Evolutionary conservation across 2,329 filamentous ascomycete species (phyloP).

Genomic region (Fusarium sp.): DNA sequence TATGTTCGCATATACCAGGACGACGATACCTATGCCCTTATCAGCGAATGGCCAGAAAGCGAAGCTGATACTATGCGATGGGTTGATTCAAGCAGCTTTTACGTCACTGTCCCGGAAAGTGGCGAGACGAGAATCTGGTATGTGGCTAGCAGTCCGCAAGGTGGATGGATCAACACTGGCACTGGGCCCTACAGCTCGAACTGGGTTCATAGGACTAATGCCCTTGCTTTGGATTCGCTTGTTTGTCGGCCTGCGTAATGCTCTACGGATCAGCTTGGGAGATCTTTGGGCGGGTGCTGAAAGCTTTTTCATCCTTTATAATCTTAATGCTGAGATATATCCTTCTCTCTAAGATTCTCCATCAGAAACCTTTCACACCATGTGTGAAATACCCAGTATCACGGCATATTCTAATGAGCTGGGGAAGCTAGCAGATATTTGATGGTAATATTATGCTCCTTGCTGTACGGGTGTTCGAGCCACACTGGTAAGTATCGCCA

Average conservation of each 20-base stretch:
- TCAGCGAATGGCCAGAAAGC: not conserved
- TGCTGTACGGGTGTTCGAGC: too few relatives aligned
- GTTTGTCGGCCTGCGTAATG: not conserved
- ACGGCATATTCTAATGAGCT: too few relatives aligned
- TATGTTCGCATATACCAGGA: constrained; percentile 21
- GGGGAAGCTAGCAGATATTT: too few relatives aligned
- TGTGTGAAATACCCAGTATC: too few relatives aligned
- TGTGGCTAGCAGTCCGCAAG: constrained; percentile 19
- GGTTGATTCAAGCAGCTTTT: not conserved
- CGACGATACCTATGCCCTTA: not conserved
- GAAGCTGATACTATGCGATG: not conserved
- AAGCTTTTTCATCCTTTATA: not conserved
- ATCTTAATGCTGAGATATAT: not conserved
- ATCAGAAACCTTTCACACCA: too few relatives aligned
- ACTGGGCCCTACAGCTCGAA: not conserved
- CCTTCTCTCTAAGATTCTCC: too few relatives aligned
- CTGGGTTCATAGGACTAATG: constrained; percentile 6
- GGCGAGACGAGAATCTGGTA: constrained; percentile 18
- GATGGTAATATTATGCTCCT: too few relatives aligned
- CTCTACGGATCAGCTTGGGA: not conserved
- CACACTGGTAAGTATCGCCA: too few relatives aligned
- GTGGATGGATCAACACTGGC: not conserved
- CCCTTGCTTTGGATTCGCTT: constrained; percentile 3
- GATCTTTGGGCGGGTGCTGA: not conserved
- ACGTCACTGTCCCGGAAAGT: not conserved